A percentile compares a stretch with the other conserved stretches of the same genome.
Evolutionary conservation across 2,329 filamentous ascomycete genomes (phyloP).

Genomic region (Botrytis cinerea): DNA sequence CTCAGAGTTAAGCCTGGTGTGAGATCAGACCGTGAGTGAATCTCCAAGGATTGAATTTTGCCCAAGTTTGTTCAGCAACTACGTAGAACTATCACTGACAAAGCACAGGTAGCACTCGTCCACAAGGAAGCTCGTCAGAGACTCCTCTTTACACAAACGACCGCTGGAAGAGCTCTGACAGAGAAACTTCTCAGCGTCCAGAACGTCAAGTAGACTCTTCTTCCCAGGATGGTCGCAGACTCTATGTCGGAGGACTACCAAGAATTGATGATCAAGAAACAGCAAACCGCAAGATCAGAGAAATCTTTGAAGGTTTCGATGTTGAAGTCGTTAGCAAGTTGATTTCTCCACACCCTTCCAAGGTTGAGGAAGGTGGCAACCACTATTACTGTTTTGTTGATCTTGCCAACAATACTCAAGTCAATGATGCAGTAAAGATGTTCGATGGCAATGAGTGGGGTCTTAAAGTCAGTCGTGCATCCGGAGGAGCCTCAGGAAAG

Average conservation of each 20-base stretch:
- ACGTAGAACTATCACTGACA: neutral
- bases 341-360: constrained; percentile 61
- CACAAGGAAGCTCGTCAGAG: constrained; percentile 12
- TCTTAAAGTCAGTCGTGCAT: constrained; percentile 30
- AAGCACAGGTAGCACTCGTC: constrained; percentile 12
- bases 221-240: constrained; percentile 44
- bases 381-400: constrained; percentile 70
- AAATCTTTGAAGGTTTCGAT: constrained; percentile 51
- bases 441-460: constrained; percentile 39
- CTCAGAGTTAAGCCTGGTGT: constrained; percentile 67
- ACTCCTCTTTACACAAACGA: constrained; percentile 28
- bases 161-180: constrained; percentile 34
- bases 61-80: neutral
- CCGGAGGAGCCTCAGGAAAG: constrained; percentile 30
- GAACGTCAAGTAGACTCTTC: constrained; percentile 25
- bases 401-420: constrained; percentile 56
- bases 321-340: constrained; percentile 44
- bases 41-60: constrained; percentile 17
- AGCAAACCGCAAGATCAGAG: constrained; percentile 49
- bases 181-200: constrained; percentile 26
- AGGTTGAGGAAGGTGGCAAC: constrained; percentile 52
- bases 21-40: constrained; percentile 29
- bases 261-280: constrained; percentile 52
- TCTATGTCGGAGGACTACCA: constrained; percentile 55
- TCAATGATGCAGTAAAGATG: constrained; percentile 51